Evolutionary conservation across 2,329 filamentous ascomycete species (phyloP).

Genomic region (Trichoderma sp.): DNA sequence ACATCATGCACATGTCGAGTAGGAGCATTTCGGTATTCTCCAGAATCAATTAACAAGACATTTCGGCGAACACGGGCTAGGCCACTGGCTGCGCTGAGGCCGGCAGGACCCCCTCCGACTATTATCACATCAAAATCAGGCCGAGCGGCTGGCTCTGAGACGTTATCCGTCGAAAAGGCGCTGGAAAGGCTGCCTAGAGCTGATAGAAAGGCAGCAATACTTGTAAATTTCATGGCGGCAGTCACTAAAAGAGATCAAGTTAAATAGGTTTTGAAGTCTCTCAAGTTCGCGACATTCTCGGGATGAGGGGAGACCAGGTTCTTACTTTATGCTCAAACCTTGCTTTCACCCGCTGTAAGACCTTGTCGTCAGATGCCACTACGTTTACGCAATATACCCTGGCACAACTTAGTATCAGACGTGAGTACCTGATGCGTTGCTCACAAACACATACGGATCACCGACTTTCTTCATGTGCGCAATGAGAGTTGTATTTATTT

Average conservation of each 20-base stretch:
- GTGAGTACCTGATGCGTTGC: not conserved
- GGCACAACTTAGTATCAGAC: not conserved
- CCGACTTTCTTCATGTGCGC: not conserved
- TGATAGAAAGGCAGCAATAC: not conserved
- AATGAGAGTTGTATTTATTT: not conserved
- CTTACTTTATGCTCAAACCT: not conserved
- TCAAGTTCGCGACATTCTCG: not conserved
- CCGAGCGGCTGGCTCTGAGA: not conserved
- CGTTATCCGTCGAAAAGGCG: not conserved
- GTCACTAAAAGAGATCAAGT: not conserved
- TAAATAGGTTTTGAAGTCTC: not conserved
- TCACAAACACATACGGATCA: not conserved
- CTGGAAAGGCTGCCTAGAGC: not conserved
- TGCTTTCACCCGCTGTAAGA: not conserved
- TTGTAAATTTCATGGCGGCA: not conserved
- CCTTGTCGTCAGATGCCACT: not conserved
- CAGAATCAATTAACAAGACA: constrained; percentile 56
- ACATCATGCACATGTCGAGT: constrained; percentile 62
- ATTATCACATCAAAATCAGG: constrained; percentile 53
- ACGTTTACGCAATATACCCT: not conserved
- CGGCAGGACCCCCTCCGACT: constrained; percentile 56
- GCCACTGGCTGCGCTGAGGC: constrained; percentile 52
- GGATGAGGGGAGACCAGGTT: not conserved
- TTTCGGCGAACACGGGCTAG: constrained; percentile 57
- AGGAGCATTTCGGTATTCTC: constrained; percentile 53